Conservation (phyloP, 2,329 filamentous ascomycete genomes). For the Aspergillus pseudonomiae region DNA sequence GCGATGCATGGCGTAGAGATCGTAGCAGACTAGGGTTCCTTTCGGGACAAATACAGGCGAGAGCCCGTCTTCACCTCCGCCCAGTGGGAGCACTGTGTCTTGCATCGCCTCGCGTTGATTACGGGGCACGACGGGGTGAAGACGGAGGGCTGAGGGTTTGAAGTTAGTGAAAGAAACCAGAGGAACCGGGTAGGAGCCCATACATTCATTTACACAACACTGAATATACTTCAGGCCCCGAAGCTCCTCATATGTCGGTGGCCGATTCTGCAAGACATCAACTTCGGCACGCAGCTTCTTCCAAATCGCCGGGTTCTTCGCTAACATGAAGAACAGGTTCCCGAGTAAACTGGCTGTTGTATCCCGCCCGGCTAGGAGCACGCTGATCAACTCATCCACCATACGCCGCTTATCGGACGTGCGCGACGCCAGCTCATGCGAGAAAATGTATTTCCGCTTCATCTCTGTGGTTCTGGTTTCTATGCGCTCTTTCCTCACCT, state of each 20-base stretch:
- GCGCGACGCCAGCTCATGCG: conserved; percentile 58
- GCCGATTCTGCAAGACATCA: neutral
- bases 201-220: conserved; percentile 15
- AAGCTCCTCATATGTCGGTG: conserved; percentile 15
- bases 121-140: neutral
- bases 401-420: conserved; percentile 50
- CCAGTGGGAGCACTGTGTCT: conserved; percentile 3
- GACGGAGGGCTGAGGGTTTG: neutral
- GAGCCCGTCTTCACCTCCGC: conserved; percentile 4
- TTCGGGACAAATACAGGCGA: conserved; percentile 1
- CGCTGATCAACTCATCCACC: conserved; percentile 50
- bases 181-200: neutral
- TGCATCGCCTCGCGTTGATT: neutral
- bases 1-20: conserved; percentile 5
- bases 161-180: neutral
- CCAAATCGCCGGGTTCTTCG: conserved; percentile 31
- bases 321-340: conserved; percentile 37
- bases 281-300: conserved; percentile 27
- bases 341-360: conserved; percentile 40
- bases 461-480: neutral
- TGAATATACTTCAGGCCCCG: conserved; percentile 6
- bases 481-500: neutral
- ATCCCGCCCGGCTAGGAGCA: conserved; percentile 43
- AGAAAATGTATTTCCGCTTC: conserved; percentile 54
- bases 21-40: neutral